Percentiles rank a stretch among this genome's conserved stretches.
Evolutionary conservation across 345 rosid species (phyloP).

Genomic region (Salix exigua): DNA sequence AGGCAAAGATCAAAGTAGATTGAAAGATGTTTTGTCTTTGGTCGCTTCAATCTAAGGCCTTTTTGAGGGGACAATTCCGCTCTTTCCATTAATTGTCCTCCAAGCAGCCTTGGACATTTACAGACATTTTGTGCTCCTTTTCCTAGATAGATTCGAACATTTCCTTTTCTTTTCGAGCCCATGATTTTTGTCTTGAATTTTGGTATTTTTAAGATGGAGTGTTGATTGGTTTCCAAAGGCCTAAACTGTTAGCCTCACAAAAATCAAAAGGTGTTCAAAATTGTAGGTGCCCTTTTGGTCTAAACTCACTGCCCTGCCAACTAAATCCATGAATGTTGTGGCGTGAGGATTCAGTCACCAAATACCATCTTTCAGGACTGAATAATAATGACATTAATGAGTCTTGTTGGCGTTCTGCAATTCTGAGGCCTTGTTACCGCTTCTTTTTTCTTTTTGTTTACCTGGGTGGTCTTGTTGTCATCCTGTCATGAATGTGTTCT

Average conservation of each 20-base stretch:
- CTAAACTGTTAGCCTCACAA: not conserved
- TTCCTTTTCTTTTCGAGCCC: not conserved
- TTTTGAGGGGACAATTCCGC: constrained; percentile 16
- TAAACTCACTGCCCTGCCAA: not conserved
- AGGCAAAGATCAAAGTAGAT: constrained; percentile 24
- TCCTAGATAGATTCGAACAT: constrained; percentile 27
- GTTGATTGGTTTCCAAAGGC: not conserved
- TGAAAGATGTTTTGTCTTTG: not conserved
- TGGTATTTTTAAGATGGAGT: not conserved
- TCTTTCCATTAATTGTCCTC: constrained; percentile 1
- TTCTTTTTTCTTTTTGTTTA: too few relatives aligned
- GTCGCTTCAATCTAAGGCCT: constrained; percentile 4
- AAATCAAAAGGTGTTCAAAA: not conserved
- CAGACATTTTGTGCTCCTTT: constrained; percentile 1
- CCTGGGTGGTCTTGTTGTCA: too few relatives aligned
- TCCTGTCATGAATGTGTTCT: too few relatives aligned
- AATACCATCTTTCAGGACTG: constrained; percentile 28
- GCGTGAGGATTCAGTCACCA: not conserved
- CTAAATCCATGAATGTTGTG: not conserved
- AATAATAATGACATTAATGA: not conserved
- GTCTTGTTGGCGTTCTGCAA: constrained; percentile 20
- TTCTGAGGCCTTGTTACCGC: constrained; percentile 12
- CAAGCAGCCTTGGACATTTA: constrained; percentile 27
- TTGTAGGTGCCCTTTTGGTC: not conserved
- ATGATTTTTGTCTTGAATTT: not conserved